Evolutionary conservation across 2,329 filamentous ascomycete genomes (phyloP).

Genomic region (Fusarium duplospermum): DNA sequence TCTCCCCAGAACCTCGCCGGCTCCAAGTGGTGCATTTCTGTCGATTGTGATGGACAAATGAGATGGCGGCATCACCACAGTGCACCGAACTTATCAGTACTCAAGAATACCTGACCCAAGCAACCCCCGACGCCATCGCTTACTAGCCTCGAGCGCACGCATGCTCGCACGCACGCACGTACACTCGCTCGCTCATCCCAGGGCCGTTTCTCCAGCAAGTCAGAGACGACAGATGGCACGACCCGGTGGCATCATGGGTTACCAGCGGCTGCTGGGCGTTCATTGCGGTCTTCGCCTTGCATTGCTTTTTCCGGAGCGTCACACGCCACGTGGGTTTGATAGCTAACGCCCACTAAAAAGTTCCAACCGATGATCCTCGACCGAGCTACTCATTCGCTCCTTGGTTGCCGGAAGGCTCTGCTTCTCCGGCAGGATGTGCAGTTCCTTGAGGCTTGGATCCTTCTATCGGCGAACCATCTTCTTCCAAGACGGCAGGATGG

Average conservation of each 20-base stretch:
- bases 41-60: slow-evolving; percentile 41
- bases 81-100: slow-evolving; percentile 41
- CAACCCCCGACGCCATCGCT: slow-evolving; percentile 36
- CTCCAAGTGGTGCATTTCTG: slow-evolving; percentile 30
- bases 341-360: slow-evolving; percentile 27
- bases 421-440: background rate
- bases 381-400: slow-evolving; percentile 13
- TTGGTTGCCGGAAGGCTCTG: background rate
- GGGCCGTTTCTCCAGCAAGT: slow-evolving; percentile 16
- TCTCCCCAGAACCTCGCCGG: slow-evolving; percentile 17
- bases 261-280: slow-evolving; percentile 6
- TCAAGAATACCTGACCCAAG: slow-evolving; percentile 35
- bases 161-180: background rate
- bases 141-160: slow-evolving; percentile 31
- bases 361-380: slow-evolving; percentile 28
- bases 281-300: slow-evolving; percentile 18
- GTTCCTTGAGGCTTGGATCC: background rate
- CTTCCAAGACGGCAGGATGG: background rate
- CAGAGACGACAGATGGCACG: slow-evolving; percentile 21
- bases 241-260: slow-evolving; percentile 13
- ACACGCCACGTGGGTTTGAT: slow-evolving; percentile 43
- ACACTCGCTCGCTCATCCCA: slow-evolving; percentile 5
- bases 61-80: slow-evolving; percentile 34
- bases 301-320: slow-evolving; percentile 30
- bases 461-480: slow-evolving; percentile 4